A percentile compares a stretch with the other conserved stretches of the same genome.
Evolutionary conservation across 2,329 filamentous ascomycete species (phyloP).

Genomic region (Trichoderma asperellum): DNA sequence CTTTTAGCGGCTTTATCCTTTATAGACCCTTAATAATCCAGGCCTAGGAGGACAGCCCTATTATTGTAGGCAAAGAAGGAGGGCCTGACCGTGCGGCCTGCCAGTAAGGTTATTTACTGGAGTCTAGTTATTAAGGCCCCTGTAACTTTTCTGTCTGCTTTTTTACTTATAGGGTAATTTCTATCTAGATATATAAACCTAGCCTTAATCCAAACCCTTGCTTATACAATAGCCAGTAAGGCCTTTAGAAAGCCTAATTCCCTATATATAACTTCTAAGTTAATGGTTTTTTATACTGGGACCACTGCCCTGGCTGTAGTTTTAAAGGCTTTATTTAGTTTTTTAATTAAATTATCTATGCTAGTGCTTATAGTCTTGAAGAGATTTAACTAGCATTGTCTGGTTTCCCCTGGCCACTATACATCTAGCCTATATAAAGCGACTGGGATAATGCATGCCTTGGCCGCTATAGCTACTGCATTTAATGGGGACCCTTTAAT

Average conservation of each 20-base stretch:
- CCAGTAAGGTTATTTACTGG: not conserved
- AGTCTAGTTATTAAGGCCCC: not conserved
- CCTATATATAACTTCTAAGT: too few relatives aligned
- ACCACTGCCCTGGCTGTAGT: not conserved
- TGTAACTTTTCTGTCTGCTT: not conserved
- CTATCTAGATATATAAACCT: not conserved
- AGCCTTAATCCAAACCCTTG: not conserved
- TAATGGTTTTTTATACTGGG: too few relatives aligned
- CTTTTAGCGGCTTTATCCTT: not conserved
- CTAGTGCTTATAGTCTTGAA: not conserved
- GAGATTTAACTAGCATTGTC: too few relatives aligned
- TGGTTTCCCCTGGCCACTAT: not conserved
- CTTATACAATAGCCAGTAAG: not conserved
- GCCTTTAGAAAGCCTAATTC: too few relatives aligned
- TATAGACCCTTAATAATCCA: not conserved
- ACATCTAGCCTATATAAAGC: not conserved
- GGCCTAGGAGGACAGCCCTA: not conserved
- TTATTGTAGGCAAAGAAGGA: not conserved
- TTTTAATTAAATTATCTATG: not conserved
- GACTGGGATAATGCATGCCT: not conserved
- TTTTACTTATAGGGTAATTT: not conserved
- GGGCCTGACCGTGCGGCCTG: not conserved
- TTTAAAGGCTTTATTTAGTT: conserved; percentile 3
- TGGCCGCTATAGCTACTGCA: too few relatives aligned
- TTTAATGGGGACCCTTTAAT: too few relatives aligned